These are phyloP conservation scores for Parachaetomium inaequale DNA, from an alignment of 495 filamentous ascomycete species.

Conservation along the genomic window DNA sequence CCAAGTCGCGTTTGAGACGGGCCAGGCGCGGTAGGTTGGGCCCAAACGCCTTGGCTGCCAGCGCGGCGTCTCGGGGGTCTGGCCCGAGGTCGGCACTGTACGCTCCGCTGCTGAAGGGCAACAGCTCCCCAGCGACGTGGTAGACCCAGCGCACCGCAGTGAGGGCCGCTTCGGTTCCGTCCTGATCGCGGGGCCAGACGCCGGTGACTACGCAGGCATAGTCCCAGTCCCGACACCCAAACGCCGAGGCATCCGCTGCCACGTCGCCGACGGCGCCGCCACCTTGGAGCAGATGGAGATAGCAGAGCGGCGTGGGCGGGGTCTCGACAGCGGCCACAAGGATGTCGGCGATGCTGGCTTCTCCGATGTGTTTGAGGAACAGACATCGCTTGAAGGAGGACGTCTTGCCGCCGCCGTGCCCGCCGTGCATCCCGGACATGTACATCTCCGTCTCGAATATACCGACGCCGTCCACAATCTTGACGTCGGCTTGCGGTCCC, in stretches of 20 bases:
- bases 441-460: constrained; percentile 62
- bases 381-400: constrained; percentile 64
- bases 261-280: constrained; percentile 52
- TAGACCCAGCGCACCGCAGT: constrained; percentile 56
- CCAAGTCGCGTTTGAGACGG: constrained; percentile 50
- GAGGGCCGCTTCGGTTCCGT: constrained; percentile 46
- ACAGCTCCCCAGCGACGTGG: constrained; percentile 43
- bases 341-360: constrained; percentile 34
- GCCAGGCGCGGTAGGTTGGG: constrained; percentile 49
- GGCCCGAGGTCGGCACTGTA: constrained; percentile 63
- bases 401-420: constrained; percentile 56
- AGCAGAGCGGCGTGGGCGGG: constrained; percentile 55
- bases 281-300: constrained; percentile 62
- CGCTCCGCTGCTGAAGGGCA: constrained; percentile 51
- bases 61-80: constrained; percentile 53
- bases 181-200: constrained; percentile 57
- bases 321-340: constrained; percentile 46
- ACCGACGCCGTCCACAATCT: constrained; percentile 46
- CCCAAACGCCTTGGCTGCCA: constrained; percentile 57
- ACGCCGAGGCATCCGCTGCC: constrained; percentile 50
- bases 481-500: constrained; percentile 37
- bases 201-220: constrained; percentile 64
- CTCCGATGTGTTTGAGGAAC: constrained; percentile 54
- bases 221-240: constrained; percentile 62
- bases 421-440: constrained; percentile 58